Percentiles rank a stretch among this genome's conserved stretches.
These are phyloP conservation scores for Acacia acuminata DNA, from an alignment of 306 rosid genomes.

Conservation along the genomic window DNA sequence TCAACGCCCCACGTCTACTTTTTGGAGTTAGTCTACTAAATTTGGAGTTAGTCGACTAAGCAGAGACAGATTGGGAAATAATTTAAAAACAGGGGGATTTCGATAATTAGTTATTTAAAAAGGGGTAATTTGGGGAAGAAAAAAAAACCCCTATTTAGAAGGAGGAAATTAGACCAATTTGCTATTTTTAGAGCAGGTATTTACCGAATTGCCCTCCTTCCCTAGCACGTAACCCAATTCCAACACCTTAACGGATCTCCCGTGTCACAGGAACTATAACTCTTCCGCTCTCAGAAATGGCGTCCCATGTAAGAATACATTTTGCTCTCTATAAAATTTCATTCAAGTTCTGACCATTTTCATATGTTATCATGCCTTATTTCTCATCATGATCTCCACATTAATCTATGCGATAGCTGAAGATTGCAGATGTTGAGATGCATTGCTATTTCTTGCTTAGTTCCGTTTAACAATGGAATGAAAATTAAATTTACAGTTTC, in stretches of 20 bases:
- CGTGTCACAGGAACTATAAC: background rate
- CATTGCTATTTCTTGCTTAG: background rate
- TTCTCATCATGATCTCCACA: background rate
- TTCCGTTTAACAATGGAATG: background rate
- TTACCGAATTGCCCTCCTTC: conserved; percentile 34
- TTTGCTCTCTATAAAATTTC: background rate
- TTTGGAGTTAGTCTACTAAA: too few species aligned
- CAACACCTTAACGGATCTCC: conserved; percentile 24
- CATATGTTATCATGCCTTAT: conserved; percentile 16
- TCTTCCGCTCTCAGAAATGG: conserved; percentile 35
- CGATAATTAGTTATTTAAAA: too few species aligned
- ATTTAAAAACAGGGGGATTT: too few species aligned
- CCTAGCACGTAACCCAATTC: background rate
- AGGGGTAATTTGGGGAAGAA: too few species aligned
- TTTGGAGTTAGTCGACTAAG: too few species aligned
- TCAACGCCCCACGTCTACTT: too few species aligned
- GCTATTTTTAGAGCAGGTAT: background rate
- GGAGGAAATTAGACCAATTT: conserved; percentile 9
- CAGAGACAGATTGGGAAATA: too few species aligned
- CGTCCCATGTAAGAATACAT: conserved; percentile 33
- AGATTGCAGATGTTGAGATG: too few species aligned
- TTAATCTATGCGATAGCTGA: conserved; percentile 9
- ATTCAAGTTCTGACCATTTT: conserved; percentile 5
- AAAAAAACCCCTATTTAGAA: too few species aligned
- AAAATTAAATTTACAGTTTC: background rate